These are phyloP conservation scores for Endotrypanum monterogeii DNA, from an alignment of 208 protist genomes.

Conservation along the genomic window DNA sequence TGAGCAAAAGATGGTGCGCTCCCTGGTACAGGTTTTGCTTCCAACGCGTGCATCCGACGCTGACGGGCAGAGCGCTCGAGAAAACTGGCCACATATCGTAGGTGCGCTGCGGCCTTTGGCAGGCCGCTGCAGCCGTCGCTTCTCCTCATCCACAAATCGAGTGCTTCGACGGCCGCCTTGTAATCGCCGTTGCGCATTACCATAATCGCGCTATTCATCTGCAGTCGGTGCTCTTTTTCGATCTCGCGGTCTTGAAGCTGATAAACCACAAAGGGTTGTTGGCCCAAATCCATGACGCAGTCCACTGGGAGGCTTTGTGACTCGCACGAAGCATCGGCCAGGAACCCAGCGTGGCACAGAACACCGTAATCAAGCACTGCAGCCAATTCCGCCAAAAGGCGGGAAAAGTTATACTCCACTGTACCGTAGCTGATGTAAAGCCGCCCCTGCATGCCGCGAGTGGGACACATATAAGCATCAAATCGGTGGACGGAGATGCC, in stretches of 20 bases:
- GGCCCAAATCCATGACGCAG: slow-evolving; percentile 31
- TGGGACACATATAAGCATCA: slow-evolving; percentile 10
- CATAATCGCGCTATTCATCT: slow-evolving; percentile 14
- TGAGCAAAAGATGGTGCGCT: neutral
- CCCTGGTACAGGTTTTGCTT: neutral
- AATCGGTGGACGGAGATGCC: slow-evolving; percentile 30
- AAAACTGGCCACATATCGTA: slow-evolving; percentile 7
- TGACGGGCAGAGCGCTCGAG: neutral
- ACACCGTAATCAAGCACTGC: slow-evolving; percentile 21
- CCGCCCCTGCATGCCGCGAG: slow-evolving; percentile 9
- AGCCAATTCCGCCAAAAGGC: slow-evolving; percentile 21
- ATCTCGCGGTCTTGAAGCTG: slow-evolving; percentile 25
- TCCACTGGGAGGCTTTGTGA: slow-evolving; percentile 21
- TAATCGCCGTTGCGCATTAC: slow-evolving; percentile 22
- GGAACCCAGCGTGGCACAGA: slow-evolving; percentile 29
- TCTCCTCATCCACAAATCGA: neutral
- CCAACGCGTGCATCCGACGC: neutral
- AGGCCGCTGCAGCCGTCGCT: neutral
- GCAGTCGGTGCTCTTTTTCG: slow-evolving; percentile 6
- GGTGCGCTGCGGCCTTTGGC: neutral
- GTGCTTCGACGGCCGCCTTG: slow-evolving; percentile 1
- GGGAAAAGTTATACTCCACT: slow-evolving; percentile 22
- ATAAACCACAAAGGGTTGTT: slow-evolving; percentile 18
- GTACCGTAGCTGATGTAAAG: slow-evolving; percentile 26
- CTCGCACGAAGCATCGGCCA: slow-evolving; percentile 17